Base-by-base conservation (phyloP, 2,329 filamentous ascomycete species). In the Aphanocladium album region DNA sequence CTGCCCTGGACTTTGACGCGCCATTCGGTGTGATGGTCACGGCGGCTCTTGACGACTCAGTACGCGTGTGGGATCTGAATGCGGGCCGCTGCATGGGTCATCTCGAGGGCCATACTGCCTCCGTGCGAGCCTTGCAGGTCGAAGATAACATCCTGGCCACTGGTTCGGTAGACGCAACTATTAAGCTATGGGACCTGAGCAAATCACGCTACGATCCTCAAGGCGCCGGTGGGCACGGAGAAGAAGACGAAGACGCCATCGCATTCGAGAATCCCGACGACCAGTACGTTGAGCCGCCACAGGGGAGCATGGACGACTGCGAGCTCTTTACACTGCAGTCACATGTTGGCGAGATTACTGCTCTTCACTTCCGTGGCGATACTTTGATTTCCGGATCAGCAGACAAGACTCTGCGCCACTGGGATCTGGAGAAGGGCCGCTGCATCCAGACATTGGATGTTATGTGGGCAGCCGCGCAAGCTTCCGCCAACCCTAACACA, bases 381-480 rank as follows among this genome's bases (percentile, higher is more conserved):
- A 92, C 91, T 0, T 83, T 99, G 17, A 92, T 99, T 35, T 99
- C 95, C 2, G 95, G 95, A 14, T 98, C 93, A 8, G 89, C 95
- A 0, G 95, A 99, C 77, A 99, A 99, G 81, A 99, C 95, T 1
- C 80, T 99, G 60, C 88, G 95, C 49, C 95, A 99, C 73, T 99
- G 95, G 95, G 95, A 99, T 78, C 82, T 99, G 54, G 90, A 93
- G 69, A 97, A 93, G 73, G 95, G 95, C n/a, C 89, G 95, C 53
- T 98, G 95, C 73, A 90, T 99, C 58, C 95, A 99, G 76, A 99
- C 95, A 2, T 80, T 99, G 53, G 95, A 99, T 74, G 93, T 99
- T 7, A 89, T 99, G 73, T 99, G 95, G 95, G 95, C 95, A 11
- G 93, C 95, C 5, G 93, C 95, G 2, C 93, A 97, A 76, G 91